Base-by-base conservation (phyloP, 352 stramenopile species). In the Phytophthora cryptogea region DNA sequence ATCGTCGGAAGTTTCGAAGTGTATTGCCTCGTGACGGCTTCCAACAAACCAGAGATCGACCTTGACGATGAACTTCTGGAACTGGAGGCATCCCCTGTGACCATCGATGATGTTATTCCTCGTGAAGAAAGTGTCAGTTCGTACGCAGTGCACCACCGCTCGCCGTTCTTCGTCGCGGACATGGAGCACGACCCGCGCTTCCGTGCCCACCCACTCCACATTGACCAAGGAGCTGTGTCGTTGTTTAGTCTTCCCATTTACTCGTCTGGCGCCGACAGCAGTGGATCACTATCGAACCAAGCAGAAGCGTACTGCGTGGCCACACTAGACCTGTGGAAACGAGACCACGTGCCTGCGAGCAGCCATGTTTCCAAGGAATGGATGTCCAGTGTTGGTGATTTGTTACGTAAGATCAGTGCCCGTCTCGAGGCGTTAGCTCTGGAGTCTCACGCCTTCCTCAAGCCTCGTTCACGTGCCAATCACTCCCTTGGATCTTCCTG, bases 231-330 rank as follows among this genome's bases (percentile, higher is more conserved):
- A 45, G 74, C 76, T 9, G 62, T 82, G 27, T 88, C 78, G 17
- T 73, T 89, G 46, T 50, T 92, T n/a, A 91, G 79, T 41, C 72
- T 94, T 37, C 85, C 85, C 0, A 72, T 94, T 41, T 89, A 85
- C 51, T 72, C 77, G 4, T 68, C 73, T 0, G 61, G 62, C 13
- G 61, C 48, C 5, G 57, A 63, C 44, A 59, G 37, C 1, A 59
- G 35, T 39, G 54, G 41, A 5, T 61, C 59, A 1, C 20, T 61
- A 7, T 23, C 40, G 4, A 43, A 23, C 39, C 47, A 31, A 0
- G 44, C 63, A 4, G 56, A 68, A 17, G 54, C 70, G 5, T 62
- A 76, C 35, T 83, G 75, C 55, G 80, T 92, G n/a, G 83, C 74
- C 9, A 92, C 83, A 27, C 59, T 92, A 5, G 83, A 92, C 48